Percentiles rank a stretch among this genome's conserved stretches.
Evolutionary conservation across 2,329 filamentous ascomycete species (phyloP).

Genomic region (Colletotrichum sp.): DNA sequence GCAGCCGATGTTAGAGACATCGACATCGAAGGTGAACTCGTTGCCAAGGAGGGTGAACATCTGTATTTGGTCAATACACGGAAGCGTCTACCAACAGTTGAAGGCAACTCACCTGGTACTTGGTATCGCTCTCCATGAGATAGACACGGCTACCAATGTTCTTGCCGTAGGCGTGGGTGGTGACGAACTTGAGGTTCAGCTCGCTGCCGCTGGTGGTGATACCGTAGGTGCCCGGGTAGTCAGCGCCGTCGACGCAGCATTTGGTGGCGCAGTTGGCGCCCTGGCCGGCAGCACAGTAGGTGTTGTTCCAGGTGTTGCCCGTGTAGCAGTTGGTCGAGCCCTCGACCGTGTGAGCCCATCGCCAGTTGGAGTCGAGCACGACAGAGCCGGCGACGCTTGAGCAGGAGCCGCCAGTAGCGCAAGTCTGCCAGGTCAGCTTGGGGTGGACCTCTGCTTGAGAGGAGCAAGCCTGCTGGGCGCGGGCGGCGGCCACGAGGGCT

Average conservation of each 20-base stretch:
- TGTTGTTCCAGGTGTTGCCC: constrained; percentile 53
- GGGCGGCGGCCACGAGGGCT: constrained; percentile 45
- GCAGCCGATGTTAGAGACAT: constrained; percentile 71
- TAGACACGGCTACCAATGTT: constrained; percentile 65
- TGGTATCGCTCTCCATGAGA: constrained; percentile 64
- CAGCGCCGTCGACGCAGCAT: constrained; percentile 59
- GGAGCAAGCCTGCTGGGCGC: constrained; percentile 57
- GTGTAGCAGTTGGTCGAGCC: constrained; percentile 61
- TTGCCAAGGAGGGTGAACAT: constrained; percentile 69
- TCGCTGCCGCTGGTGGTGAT: constrained; percentile 56
- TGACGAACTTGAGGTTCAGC: constrained; percentile 63
- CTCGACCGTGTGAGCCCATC: constrained; percentile 57
- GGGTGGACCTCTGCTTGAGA: constrained; percentile 56
- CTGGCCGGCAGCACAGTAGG: constrained; percentile 36
- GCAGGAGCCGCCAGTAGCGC: constrained; percentile 56
- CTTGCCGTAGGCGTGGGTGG: constrained; percentile 48
- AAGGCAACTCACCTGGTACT: constrained; percentile 65
- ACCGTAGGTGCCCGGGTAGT: constrained; percentile 58
- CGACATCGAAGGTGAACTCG: constrained; percentile 76
- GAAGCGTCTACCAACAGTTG: rapidly evolving
- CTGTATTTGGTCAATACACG: constrained; percentile 40
- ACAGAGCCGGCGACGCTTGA: constrained; percentile 53
- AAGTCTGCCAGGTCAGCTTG: constrained; percentile 56
- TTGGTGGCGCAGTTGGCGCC: constrained; percentile 49
- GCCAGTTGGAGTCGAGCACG: constrained; percentile 66